A percentile compares a stretch with the other conserved stretches of the same genome.
Conservation (phyloP, 2,329 filamentous ascomycete genomes). For the Trichophyton simii region DNA sequence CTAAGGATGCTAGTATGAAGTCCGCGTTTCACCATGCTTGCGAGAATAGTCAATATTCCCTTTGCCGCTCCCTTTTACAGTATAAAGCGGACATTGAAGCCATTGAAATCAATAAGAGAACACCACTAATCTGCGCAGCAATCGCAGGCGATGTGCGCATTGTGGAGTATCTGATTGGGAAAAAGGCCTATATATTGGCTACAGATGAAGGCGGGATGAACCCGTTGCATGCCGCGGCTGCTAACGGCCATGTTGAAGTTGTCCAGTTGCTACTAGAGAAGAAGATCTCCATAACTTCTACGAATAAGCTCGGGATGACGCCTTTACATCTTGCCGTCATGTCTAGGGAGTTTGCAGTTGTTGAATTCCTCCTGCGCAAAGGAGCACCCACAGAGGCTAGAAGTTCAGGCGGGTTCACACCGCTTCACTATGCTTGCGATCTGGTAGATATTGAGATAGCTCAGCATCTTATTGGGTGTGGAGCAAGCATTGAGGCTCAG, state of each 20-base stretch:
- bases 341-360: slow-evolving; percentile 26
- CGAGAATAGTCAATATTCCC: slow-evolving; percentile 24
- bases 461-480: slow-evolving; percentile 23
- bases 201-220: slow-evolving; percentile 26
- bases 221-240: slow-evolving; percentile 28
- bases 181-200: slow-evolving; percentile 20
- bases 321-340: slow-evolving; percentile 27
- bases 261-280: slow-evolving; percentile 23
- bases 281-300: slow-evolving; percentile 18
- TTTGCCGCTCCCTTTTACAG: slow-evolving; percentile 23
- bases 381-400: slow-evolving; percentile 19
- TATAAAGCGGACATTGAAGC: slow-evolving; percentile 26
- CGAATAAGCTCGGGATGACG: slow-evolving; percentile 23
- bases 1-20: slow-evolving; percentile 24
- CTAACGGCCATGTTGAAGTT: slow-evolving; percentile 27
- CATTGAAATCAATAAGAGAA: slow-evolving; percentile 22
- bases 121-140: slow-evolving; percentile 27
- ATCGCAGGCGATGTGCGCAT: slow-evolving; percentile 19
- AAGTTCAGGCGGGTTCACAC: slow-evolving; percentile 20
- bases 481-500: slow-evolving; percentile 25
- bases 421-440: slow-evolving; percentile 30
- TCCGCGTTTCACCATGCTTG: slow-evolving; percentile 27
- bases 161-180: slow-evolving; percentile 22
- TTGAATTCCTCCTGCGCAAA: slow-evolving; percentile 27
- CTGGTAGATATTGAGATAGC: slow-evolving; percentile 21